These are phyloP conservation scores for Ganoderma boninense DNA, from an alignment of 1,284 basidiomycete genomes.

Conservation along the genomic window DNA sequence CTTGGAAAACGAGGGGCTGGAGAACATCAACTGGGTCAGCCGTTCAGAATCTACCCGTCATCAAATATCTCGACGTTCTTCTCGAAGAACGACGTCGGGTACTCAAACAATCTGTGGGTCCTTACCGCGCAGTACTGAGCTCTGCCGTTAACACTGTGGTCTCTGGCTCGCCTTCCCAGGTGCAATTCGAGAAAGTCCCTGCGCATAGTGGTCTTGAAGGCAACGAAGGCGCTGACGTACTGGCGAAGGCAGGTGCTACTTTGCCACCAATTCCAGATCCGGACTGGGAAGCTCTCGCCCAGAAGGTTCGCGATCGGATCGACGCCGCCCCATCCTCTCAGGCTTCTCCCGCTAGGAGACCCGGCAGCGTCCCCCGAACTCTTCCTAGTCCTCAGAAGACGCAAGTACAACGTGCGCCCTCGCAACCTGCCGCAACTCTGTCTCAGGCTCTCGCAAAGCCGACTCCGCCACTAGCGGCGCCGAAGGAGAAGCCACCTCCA, in stretches of 20 bases:
- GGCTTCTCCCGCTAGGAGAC: background rate
- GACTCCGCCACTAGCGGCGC: too few species aligned
- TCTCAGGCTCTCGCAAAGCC: background rate
- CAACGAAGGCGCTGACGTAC: conserved; percentile 80
- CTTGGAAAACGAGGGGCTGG: conserved; percentile 67
- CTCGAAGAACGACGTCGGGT: conserved; percentile 53
- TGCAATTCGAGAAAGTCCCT: conserved; percentile 69
- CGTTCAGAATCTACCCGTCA: conserved; percentile 73
- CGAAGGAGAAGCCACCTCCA: background rate
- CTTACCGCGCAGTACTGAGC: background rate
- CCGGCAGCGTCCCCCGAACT: conserved; percentile 2
- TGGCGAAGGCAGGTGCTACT: conserved; percentile 66
- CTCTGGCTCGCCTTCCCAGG: conserved; percentile 29
- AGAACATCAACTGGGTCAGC: conserved; percentile 52
- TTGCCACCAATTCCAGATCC: conserved; percentile 52
- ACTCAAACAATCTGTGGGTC: conserved; percentile 49
- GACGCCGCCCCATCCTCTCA: background rate
- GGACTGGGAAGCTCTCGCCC: conserved; percentile 57
- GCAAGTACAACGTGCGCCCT: background rate
- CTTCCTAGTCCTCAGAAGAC: background rate
- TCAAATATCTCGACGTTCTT: conserved; percentile 67
- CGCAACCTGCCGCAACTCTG: background rate
- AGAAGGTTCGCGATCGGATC: conserved; percentile 15
- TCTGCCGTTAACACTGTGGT: background rate
- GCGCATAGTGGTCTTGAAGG: conserved; percentile 77